Base-by-base conservation (phyloP, 1,284 basidiomycete genomes). In the Rhodotorula sp. region DNA sequence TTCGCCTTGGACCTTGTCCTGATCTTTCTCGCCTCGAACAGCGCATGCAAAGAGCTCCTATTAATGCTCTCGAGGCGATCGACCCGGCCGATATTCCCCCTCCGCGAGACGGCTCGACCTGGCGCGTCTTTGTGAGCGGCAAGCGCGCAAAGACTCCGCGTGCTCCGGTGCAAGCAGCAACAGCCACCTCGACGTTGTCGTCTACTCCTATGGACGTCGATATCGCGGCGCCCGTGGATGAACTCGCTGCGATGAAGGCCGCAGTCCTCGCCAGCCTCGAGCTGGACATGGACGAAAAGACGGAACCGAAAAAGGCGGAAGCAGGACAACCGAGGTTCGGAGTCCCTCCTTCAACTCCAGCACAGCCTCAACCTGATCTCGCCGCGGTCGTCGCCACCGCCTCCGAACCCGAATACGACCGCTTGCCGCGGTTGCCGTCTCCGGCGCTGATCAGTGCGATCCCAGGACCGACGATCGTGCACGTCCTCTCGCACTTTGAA, bases 401-500 rank as follows among this genome's bases (percentile, higher is more conserved):
- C n/a, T 6, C 63, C n/a, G 62, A 64, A 38, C 50, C 62, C 47
- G 72, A 73, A 57, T 68, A 56, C 62, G 67, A 67, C 58, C 60
- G 75, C 49, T 64, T 62, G 5, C 74, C 74, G 16, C 76, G 72
- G 43, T 59, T 69, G 3, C 75, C 75, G 10, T 68, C 68, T 3
- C 75, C 73, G 2, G 19, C 59, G 2, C 62, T 75, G 2, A 21
- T 75, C 54, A 52, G 66, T 38, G 48, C 69, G 28, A 66, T 76
- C 23, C 62, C 70, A 4, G 28, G 58, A 2, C 67, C 70, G 10
- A 63, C 67, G 8, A 43, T 89, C 18, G 79, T 91, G n/a, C 89
- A 90, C 78, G 83, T 92, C 58, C 80, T 92, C 64, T 89, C 89
- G 86, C 91, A 91, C 79, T 90, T 92, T 78, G 84, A 86, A n/a